phyloP scores from a whole-genome alignment of 140 eudicot genomes.

The Ambrosia hybrid region DNA sequence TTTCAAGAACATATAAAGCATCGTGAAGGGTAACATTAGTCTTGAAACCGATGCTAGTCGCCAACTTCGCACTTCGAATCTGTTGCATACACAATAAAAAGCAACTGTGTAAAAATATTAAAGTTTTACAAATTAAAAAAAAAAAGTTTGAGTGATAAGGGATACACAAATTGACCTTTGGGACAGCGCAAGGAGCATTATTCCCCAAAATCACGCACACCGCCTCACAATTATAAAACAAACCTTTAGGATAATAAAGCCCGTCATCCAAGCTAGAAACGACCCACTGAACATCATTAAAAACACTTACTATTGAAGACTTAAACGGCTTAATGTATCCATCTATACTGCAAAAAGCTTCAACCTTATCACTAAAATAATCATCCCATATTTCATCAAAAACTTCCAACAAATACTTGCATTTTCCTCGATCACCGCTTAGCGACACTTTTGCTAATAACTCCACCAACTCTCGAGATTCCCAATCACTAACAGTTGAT shows the following conservation, averaged over 20 bases:
- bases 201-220: conserved; percentile 60
- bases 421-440: conserved; percentile 45
- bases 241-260: conserved; percentile 55
- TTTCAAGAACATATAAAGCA: conserved; percentile 53
- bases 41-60: conserved; percentile 68
- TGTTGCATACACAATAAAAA: conserved; percentile 30
- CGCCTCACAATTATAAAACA: conserved; percentile 60
- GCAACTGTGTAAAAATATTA: neutral
- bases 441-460: conserved; percentile 42
- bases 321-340: conserved; percentile 35
- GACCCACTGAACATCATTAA: conserved; percentile 56
- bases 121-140: neutral
- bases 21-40: conserved; percentile 63
- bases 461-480: conserved; percentile 54
- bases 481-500: conserved; percentile 60
- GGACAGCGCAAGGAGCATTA: conserved; percentile 59
- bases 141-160: neutral
- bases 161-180: conserved; percentile 50
- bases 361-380: conserved; percentile 50
- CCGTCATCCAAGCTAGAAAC: conserved; percentile 51
- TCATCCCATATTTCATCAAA: conserved; percentile 72
- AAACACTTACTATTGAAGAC: conserved; percentile 46
- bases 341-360: conserved; percentile 40
- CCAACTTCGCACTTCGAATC: conserved; percentile 62
- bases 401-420: conserved; percentile 55